Conservation (phyloP, 2,329 filamentous ascomycete species). For the Alternaria sp. region DNA sequence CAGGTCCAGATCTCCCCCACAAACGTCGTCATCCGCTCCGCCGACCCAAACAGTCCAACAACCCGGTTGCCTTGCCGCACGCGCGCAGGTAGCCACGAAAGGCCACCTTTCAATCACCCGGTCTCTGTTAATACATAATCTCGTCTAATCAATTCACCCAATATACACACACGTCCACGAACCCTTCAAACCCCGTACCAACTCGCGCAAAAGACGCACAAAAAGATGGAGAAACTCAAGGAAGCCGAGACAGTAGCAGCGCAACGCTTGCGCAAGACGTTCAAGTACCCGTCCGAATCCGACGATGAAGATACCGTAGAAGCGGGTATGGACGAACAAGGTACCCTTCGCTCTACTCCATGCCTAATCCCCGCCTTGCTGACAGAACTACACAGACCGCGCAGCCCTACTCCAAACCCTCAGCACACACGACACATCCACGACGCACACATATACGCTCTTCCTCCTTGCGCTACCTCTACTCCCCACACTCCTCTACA, state of each 20-base stretch:
- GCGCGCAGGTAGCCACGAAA: conserved; percentile 10
- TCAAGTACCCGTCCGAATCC: conserved; percentile 71
- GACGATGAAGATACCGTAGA: conserved; percentile 62
- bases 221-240: conserved; percentile 11
- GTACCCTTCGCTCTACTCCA: conserved; percentile 48
- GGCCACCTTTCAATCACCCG: conserved; percentile 6
- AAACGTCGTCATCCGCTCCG: conserved; percentile 29
- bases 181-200: neutral
- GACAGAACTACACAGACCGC: conserved; percentile 31
- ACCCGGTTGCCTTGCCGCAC: conserved; percentile 4
- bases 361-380: neutral
- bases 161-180: neutral
- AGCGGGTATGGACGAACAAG: conserved; percentile 77
- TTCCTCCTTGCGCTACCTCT: conserved; percentile 67
- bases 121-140: neutral
- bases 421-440: conserved; percentile 45
- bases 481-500: conserved; percentile 62
- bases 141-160: neutral
- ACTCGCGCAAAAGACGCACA: neutral
- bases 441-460: conserved; percentile 57
- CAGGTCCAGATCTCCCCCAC: conserved; percentile 7
- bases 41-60: conserved; percentile 1
- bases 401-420: conserved; percentile 33
- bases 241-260: conserved; percentile 39
- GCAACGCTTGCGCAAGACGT: conserved; percentile 75